Base-by-base conservation (phyloP, 2,329 filamentous ascomycete species). In the Aspergillus texensis region DNA sequence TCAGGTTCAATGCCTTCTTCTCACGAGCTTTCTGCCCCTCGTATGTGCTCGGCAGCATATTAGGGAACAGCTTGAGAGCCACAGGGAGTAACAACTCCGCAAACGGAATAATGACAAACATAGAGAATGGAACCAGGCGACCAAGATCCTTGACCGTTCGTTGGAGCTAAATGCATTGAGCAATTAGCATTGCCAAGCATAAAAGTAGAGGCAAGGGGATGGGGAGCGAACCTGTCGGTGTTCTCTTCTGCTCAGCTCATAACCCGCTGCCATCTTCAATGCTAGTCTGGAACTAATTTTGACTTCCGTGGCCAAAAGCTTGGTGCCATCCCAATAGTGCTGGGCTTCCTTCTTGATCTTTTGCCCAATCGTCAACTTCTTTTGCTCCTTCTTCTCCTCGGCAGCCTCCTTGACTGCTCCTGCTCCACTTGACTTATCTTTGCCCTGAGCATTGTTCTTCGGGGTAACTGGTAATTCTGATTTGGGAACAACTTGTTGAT, bases 241-340 rank as follows among this genome's bases (percentile, higher is more conserved):
- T 82, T 99, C 95, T 82, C 95, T 89, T 67, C 95, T 89, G 63
- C 92, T 97, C 68, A 99, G 88, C 80, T 99, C 95, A 81, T 99
- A 99, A 9, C 95, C 95, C 63, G 92, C 94, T 16, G 94, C 93
- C 95, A 99, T 99, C 84, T 97, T 98, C 78, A 97, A 79, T 6
- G 94, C 95, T 69, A 99, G 82, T 67, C 90, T 90, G 65, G 91
- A 92, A 78, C 94, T 98, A 77, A 99, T 99, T 79, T 84, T 92
- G 75, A 98, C 89, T 81, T 99, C 95, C 1, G 93, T 91, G 26
- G 90, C 94, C 70, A 99, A 84, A 73, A 99, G 84, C 81, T 99
- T 99, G 32, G 93, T 98, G 64, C 95, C 95, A 80, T 99, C 95
- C 94, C 95, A 98, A 82, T 99, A 99, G 79, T 99, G 95, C 66